Percentiles rank a stretch among this genome's conserved stretches.
These are phyloP conservation scores for Beauveria sp. DNA, from an alignment of 2,329 filamentous ascomycete species.

Conservation along the genomic window DNA sequence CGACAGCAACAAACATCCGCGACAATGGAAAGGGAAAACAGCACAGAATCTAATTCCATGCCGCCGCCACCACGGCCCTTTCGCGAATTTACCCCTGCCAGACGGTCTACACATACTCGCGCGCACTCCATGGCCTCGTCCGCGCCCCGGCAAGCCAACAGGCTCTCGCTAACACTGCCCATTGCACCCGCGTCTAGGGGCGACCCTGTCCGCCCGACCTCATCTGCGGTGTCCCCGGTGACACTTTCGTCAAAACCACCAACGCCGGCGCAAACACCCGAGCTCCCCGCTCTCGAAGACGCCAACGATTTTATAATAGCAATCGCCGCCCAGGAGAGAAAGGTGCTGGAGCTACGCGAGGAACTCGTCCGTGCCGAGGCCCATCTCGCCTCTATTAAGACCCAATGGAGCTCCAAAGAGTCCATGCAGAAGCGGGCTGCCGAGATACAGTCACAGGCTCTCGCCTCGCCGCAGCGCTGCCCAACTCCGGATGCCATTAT, in stretches of 20 bases:
- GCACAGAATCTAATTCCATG: constrained; percentile 18
- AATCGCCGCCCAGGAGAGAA: constrained; percentile 84
- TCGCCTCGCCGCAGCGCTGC: constrained; percentile 27
- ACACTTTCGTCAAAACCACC: constrained; percentile 35
- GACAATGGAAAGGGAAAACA: not conserved
- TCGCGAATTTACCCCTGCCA: constrained; percentile 30
- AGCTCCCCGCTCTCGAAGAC: constrained; percentile 40
- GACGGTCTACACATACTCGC: constrained; percentile 19
- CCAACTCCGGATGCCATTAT: constrained; percentile 23
- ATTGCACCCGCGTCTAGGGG: constrained; percentile 45
- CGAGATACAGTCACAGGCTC: constrained; percentile 45
- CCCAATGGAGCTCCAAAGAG: constrained; percentile 73
- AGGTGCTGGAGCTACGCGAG: constrained; percentile 83
- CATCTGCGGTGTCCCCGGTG: constrained; percentile 25
- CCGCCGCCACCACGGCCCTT: constrained; percentile 29
- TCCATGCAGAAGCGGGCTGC: constrained; percentile 67
- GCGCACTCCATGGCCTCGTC: constrained; percentile 45
- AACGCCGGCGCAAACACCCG: constrained; percentile 41
- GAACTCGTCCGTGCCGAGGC: constrained; percentile 77
- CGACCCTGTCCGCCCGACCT: constrained; percentile 43
- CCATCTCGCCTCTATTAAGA: constrained; percentile 70
- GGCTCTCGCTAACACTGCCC: constrained; percentile 55
- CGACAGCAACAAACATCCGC: constrained; percentile 13
- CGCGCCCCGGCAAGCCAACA: constrained; percentile 44
- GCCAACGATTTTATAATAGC: constrained; percentile 72